Base-by-base conservation (phyloP, 2,329 filamentous ascomycete species). In the Hypoxylon sp. region DNA sequence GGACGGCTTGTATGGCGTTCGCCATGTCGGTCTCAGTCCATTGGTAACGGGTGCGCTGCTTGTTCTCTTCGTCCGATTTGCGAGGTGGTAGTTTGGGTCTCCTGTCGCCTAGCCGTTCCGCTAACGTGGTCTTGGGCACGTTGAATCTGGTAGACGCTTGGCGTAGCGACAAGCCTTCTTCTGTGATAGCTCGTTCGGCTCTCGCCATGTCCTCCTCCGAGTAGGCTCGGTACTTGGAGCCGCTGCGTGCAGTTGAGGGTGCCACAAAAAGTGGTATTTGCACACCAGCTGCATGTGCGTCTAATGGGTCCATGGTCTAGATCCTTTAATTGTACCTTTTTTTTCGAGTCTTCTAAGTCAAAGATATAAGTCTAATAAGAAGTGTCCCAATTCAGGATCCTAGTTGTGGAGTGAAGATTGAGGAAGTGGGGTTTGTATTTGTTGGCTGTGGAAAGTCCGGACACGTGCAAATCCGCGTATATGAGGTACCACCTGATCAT, bases 61-160 rank as follows among this genome's bases (percentile, higher is more conserved):
- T 68, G 27, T 59, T 62, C 2, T 68, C 66, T 6, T 46, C 52
- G 54, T 54, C 54, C 35, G 54, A 62, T 46, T 48, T 60, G 35
- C 68, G 57, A n/a, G 73, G 69, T 10, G 62, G 62, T 15, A 71
- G 57, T 8, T 42, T 63, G 6, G 72, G 72, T 24, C 67, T 53
- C 6, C 62, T 35, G 10, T 72, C 68, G 7, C 73, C 72, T 1
- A 75, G 48, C 10, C 64, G 65, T 31, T 73, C 69, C 1, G 69
- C 69, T 15, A 75, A 70, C 10, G 73, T 73, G 6, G 70, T 74
- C 56, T 73, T 75, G 15, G 73, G 73, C 5, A 76, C 68, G n/a
- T 66, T 61, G 69, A 68, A 75, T 8, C 65, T 58, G 0, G 44
- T 37, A 10, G 73, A 70, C 0, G 74, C 72, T 47, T 73, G 71